Base-by-base conservation (phyloP, 1,284 basidiomycete genomes). In the Heimioporus retisporus region DNA sequence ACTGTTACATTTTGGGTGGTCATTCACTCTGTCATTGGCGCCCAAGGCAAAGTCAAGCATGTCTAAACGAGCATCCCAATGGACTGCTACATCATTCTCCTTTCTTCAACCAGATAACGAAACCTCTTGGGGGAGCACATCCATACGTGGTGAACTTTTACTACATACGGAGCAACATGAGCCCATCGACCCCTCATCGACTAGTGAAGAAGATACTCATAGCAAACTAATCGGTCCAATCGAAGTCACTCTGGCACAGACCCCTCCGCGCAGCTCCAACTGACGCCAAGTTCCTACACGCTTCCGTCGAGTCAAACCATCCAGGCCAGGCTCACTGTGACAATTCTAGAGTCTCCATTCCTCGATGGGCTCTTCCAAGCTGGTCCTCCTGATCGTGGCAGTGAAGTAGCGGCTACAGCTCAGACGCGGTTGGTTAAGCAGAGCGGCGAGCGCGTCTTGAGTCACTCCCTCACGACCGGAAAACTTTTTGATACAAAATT, bases 391-490 rank as follows among this genome's bases (percentile, higher is more conserved):
- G 6, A 54, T 15, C 19, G 35, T 35, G 19, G 46, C 15, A 4
- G 44, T 8, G 31, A n/a, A 8, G 48, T 46, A 5, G 55, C 67
- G 14, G 57, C 28, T 43, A 23, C 59, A 11, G 48, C 55, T 25
- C 64, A 65, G 4, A 55, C 21, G 18, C 43, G 57, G 35, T 35
- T 77, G 2, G 61, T 56, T 23, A 68, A 35, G 54, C 70, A 43
- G 53, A 55, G 54, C 16, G 57, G 60, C 42, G 63, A 69, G 23
- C 51, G n/a, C 60, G 44, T 67, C 16, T 42, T 78, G 19, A 60
- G 35, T 55, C 62, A 19, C 60, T 77, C 68, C 42, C 73, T 79
- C 35, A 21, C 50, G 14, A 77, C 73, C 11, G 74, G 74, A 55
- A 71, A 61, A 57, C 59, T 66, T 3, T 68, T 72, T 25, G 71